A percentile compares a stretch with the other conserved stretches of the same genome.
phyloP scores from a whole-genome alignment of 164 flowering plant species.

The Berberis vulgaris region DNA sequence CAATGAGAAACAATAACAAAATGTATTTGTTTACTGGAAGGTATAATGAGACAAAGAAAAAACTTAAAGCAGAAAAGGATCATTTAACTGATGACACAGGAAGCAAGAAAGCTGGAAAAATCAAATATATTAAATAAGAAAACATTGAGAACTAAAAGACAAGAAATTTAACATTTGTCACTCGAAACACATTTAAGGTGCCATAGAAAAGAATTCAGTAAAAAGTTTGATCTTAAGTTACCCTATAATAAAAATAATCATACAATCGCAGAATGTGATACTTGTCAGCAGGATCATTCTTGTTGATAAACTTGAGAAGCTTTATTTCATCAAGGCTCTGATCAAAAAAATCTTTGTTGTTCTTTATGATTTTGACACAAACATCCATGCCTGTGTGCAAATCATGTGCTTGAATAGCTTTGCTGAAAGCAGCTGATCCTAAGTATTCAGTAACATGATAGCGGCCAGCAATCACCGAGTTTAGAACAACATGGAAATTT shows the following conservation, averaged over 20 bases:
- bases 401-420: slow-evolving; percentile 99
- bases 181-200: no score
- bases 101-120: no score
- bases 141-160: no score
- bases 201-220: background rate
- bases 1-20: no score
- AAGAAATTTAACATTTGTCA: no score
- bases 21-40: no score
- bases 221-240: slow-evolving; percentile 30
- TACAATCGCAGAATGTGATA: slow-evolving; percentile 87
- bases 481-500: slow-evolving; percentile 88
- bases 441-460: slow-evolving; percentile 99
- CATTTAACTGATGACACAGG: no score
- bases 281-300: slow-evolving; percentile 96
- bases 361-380: slow-evolving; percentile 93
- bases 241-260: slow-evolving; percentile 96
- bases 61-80: no score
- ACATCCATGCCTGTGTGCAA: slow-evolving; percentile 99
- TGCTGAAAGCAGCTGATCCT: slow-evolving; percentile 99
- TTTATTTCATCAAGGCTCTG: slow-evolving; percentile 99
- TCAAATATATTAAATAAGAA: no score
- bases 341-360: slow-evolving; percentile 98
- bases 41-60: no score
- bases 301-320: slow-evolving; percentile 95
- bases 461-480: slow-evolving; percentile 96